phyloP scores from a whole-genome alignment of 2,329 filamentous ascomycete genomes.

The Westerdykella ornata region DNA sequence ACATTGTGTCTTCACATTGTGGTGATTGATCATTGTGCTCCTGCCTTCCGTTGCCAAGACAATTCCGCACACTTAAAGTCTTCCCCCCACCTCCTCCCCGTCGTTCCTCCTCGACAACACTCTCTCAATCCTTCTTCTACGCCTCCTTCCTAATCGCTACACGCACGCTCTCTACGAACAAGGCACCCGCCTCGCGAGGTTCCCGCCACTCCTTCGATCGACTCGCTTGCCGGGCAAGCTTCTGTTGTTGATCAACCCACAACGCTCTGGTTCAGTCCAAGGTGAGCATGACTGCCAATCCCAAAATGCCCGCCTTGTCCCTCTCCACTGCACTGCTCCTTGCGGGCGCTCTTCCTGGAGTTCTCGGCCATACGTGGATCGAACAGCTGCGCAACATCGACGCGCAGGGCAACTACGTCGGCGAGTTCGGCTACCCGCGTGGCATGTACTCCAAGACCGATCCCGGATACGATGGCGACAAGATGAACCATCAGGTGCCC shows the following conservation, averaged over 20 bases:
- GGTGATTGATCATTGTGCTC: conserved; percentile 16
- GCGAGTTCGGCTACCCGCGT: conserved; percentile 66
- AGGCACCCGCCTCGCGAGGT: neutral
- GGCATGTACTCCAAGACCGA: conserved; percentile 56
- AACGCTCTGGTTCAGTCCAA: too few species aligned
- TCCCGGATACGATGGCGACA: conserved; percentile 55
- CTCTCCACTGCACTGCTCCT: too few species aligned
- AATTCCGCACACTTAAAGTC: conserved; percentile 9
- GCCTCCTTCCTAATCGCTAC: neutral
- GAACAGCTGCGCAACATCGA: conserved; percentile 68
- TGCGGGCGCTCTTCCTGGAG: conserved; percentile 9
- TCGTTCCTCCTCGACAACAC: neutral
- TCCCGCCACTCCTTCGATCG: neutral
- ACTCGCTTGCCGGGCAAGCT: neutral
- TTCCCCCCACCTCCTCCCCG: conserved; percentile 3
- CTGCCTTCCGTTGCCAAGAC: conserved; percentile 11
- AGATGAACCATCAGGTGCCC: conserved; percentile 51
- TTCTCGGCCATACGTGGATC: conserved; percentile 65
- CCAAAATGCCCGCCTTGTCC: too few species aligned
- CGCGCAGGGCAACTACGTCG: conserved; percentile 65
- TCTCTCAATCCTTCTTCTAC: neutral
- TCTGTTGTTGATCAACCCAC: neutral
- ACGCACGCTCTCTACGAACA: neutral
- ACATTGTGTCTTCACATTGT: conserved; percentile 5
- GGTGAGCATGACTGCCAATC: too few species aligned